A percentile compares a stretch with the other conserved stretches of the same genome.
phyloP scores from a whole-genome alignment of 345 rosid species.

The Rhodamnia argentea region DNA sequence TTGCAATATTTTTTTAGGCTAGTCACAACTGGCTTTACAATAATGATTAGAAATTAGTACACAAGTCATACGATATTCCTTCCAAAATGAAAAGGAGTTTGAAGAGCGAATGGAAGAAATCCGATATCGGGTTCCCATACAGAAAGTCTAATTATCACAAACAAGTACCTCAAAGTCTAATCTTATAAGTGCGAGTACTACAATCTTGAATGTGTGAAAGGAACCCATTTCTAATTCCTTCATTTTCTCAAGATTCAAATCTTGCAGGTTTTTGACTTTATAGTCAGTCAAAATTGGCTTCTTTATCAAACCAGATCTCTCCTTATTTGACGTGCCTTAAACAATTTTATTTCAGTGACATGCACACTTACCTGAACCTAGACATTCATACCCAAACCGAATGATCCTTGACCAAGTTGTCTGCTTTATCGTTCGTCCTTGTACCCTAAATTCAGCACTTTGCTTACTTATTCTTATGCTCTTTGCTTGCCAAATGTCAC shows the following conservation, averaged over 20 bases:
- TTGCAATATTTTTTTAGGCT: too few species aligned
- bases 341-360: background rate
- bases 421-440: background rate
- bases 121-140: fast-evolving
- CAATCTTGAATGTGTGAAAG: background rate
- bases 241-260: background rate
- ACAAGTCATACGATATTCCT: too few species aligned
- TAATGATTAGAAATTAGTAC: too few species aligned
- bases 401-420: background rate
- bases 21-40: too few species aligned
- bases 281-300: background rate
- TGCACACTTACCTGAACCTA: background rate
- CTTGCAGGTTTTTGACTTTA: background rate
- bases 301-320: background rate
- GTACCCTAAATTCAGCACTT: background rate
- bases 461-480: background rate
- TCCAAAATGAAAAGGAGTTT: too few species aligned
- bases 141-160: background rate
- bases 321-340: background rate
- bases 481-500: background rate
- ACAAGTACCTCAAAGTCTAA: background rate
- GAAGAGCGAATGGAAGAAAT: background rate
- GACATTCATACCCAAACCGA: background rate
- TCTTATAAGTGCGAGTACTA: background rate
- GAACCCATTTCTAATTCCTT: background rate